Base-by-base conservation (phyloP, 257 asterid species). In the Penstemon davidsonii region DNA sequence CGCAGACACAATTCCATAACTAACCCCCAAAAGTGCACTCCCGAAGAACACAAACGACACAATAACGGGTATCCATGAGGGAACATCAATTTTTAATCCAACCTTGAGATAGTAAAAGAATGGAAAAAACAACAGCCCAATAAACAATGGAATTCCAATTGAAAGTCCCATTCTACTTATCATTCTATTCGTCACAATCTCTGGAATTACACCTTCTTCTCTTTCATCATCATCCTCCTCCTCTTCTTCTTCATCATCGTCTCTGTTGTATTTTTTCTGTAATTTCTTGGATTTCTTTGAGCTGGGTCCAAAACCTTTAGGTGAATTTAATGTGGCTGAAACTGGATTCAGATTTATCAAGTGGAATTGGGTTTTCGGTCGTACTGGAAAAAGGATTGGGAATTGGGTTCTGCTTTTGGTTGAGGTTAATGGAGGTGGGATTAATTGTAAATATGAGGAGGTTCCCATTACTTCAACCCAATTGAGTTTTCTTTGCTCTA, bases 1-100 rank as follows among this genome's bases (percentile, higher is more conserved):
- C 12, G 99, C 80, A 12, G 99, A 93, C 69, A 93, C 99, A 66
- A 93, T 90, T 42, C 96, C 99, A 72, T 93, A 93, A 74, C 97
- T 90, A 36, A 93, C 83, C 61, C 99, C 99, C 69, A 76, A 42
- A 7, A 90, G 87, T 4, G 97, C 97, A 1, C 91, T 82, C 47
- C 99, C 99, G 54, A 88, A 94, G 86, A 87, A 94, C 54, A 88
- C 8, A 47, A 94, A 94, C 3, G 99, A 91, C 66, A 94, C 96
- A 12, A 94, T 82, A 66, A 94, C 78, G 39, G 99, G 96, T 37
- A 90, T 74, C 97, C 97, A 94, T 6, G 84, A 83, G 12, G 99
- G 99, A 55, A 94, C 87, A 78, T 94, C 99, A 41, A 91, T 84
- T 71, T 91, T 91, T 80, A 88, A 54, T 8, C 88, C 99, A n/a